phyloP scores from a whole-genome alignment of 2,329 filamentous ascomycete species.

The Aureobasidium sp. region DNA sequence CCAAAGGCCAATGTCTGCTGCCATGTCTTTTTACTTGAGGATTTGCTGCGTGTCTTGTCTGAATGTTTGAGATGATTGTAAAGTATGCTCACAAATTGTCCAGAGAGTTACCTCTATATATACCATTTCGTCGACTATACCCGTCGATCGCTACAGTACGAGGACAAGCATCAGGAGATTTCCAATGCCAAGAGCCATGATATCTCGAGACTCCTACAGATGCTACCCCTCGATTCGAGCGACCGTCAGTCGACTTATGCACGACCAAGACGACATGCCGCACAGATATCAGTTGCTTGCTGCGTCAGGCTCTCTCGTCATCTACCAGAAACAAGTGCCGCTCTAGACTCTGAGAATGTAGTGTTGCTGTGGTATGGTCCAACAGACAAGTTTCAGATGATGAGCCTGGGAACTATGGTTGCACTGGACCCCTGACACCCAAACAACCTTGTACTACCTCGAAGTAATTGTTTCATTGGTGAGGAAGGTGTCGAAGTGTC shows the following conservation, averaged over 20 bases:
- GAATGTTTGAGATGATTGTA: background rate
- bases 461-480: background rate
- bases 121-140: background rate
- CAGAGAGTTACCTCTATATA: background rate
- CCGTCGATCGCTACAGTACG: background rate
- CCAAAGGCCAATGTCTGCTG: background rate
- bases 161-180: background rate
- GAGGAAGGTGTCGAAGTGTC: background rate
- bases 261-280: too few species aligned
- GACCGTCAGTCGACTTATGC: conserved; percentile 3
- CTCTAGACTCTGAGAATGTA: background rate
- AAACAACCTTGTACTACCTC: background rate
- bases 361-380: background rate
- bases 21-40: background rate
- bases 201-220: conserved; percentile 1
- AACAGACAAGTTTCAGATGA: background rate
- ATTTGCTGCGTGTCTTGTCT: background rate
- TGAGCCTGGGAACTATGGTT: background rate
- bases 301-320: too few species aligned
- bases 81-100: background rate
- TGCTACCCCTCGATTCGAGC: background rate
- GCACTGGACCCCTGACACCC: background rate
- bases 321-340: conserved; percentile 1
- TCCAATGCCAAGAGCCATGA: background rate
- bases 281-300: background rate